Evolutionary conservation across 139 green algal species (phyloP), one percentile per base, ranked within the genome.

Genomic region (Micromonas pusilla): DNA sequence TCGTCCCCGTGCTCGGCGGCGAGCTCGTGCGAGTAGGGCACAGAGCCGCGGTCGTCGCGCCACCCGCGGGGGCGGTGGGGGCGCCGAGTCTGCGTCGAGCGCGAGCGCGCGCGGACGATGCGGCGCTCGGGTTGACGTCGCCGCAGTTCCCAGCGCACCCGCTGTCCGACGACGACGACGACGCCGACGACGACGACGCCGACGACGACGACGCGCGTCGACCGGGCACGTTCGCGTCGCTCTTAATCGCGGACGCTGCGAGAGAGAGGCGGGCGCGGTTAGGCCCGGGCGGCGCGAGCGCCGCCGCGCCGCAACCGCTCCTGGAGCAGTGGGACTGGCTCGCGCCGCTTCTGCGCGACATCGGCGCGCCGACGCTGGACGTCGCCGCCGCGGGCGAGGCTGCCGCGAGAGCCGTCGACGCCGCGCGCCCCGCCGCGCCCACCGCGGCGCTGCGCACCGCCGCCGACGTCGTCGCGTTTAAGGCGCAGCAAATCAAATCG

Each of bases 21-120:
- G 38, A 79, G 31, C 52, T 83, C 30, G 52, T 79, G 30, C 39
- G 32, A 23, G 68, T 83, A 16, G 52, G 37, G 28, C 34, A 66
- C 37, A 38, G 71, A 30, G 37, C 26, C 26, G 70, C 53, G n/a
- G 70, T 83, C 28, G 63, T 83, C 39, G 33, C 81, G 31, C 78
- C 78, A 38, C 78, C 78, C 52, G 73, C 37, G 30, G 30, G 34
- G 73, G 32, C 19, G 57, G 25, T 73, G 20, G n/a, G 31, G 52
- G 73, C 19, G 32, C 52, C 36, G 52, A 28, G n/a, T 38, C 53
- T 52, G 53, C 33, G 68, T 25, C 5, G 34, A 30, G 32, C 54
- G 38, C 30, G 53, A n/a, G n/a, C n/a, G n/a, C n/a, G n/a, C n/a
- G n/a, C n/a, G n/a, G n/a, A n/a, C n/a, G n/a, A n/a, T n/a, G n/a